Conservation (phyloP, 768 basidiomycete species). For the Lyophyllum semitale region DNA sequence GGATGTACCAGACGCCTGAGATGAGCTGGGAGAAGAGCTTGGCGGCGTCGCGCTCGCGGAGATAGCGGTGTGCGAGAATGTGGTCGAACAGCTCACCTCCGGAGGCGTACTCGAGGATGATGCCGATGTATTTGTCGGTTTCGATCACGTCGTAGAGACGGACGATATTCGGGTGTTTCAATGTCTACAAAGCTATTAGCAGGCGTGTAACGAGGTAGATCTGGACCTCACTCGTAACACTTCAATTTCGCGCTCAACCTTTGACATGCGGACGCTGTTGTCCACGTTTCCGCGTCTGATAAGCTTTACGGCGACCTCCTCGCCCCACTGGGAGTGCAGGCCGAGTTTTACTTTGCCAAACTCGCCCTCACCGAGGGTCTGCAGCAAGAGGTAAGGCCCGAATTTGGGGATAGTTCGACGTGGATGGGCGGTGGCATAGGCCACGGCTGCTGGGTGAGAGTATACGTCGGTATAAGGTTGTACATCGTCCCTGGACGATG, state of each 20-base stretch:
- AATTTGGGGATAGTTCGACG: conserved; percentile 89
- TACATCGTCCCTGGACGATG: conserved; percentile 42
- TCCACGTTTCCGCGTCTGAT: conserved; percentile 94
- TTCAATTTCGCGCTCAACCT: conserved; percentile 97
- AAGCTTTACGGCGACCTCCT: conserved; percentile 98
- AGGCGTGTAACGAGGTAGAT: not conserved
- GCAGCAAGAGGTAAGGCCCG: conserved; percentile 92
- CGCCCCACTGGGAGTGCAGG: conserved; percentile 88
- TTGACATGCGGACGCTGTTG: conserved; percentile 81
- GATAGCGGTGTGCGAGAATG: conserved; percentile 95
- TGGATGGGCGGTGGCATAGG: conserved; percentile 82
- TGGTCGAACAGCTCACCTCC: conserved; percentile 99
- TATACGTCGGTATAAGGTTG: conserved; percentile 72
- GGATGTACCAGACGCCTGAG: conserved; percentile 98
- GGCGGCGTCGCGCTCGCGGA: conserved; percentile 91
- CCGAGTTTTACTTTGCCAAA: conserved; percentile 99
- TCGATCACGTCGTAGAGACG: conserved; percentile 98
- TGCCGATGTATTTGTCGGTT: conserved; percentile 99
- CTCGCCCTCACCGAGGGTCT: conserved; percentile 97
- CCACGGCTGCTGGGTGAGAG: conserved; percentile 80
- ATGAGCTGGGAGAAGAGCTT: conserved; percentile 98
- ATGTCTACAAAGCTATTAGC: conserved; percentile 52
- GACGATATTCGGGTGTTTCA: conserved; percentile 98
- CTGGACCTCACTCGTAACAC: conserved; percentile 77
- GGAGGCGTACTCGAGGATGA: conserved; percentile 97